Evolutionary conservation across 305 asterid genomes (phyloP), one percentile per base, ranked within the genome.

Genomic region (Fraxinus nigra): DNA sequence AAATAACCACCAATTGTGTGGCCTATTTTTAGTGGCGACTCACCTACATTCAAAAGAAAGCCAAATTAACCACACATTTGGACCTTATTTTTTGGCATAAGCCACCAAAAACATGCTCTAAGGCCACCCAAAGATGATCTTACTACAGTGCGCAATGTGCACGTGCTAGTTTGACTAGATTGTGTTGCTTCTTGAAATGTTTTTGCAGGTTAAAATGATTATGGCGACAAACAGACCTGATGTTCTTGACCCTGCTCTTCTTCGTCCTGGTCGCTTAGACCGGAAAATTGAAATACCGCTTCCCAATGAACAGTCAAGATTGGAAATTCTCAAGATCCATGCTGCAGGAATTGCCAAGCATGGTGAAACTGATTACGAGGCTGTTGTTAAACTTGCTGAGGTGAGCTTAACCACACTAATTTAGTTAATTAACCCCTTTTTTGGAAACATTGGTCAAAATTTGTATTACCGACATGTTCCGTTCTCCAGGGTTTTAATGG

Each of bases 281-380:
- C 90, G 98, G 89, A 94, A 94, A 86, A 92, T 93, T 72, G 97
- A 95, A 85, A 92, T 95, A 37, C 97, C 98, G 34, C 85, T 95
- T 85, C 98, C 98, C 33, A 93, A 94, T 84, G 99, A 95, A 84
- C 99, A 96, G 82, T 96, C 99, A 43, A 93, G 99, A 84, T 88
- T 91, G 97, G 98, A 96, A 85, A 92, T 93, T 85, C 94, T 95
- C 40, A 95, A 93, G 87, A 95, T 93, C 76, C 98, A 95, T 87
- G 98, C 98, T 38, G 87, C 97, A 81, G 98, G 98, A 85, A 94
- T 94, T 69, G 99, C 99, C 76, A 96, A 96, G 84, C 99, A 96
- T 75, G 99, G 99, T 72, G 98, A 96, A 87, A 96, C 94, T 83
- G 98, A 94, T 87, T 96, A 96, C 28, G 98, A 96, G 84, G 97